Conservation (phyloP, 148 eudicot genomes). For the Rhododendron ovatum region DNA sequence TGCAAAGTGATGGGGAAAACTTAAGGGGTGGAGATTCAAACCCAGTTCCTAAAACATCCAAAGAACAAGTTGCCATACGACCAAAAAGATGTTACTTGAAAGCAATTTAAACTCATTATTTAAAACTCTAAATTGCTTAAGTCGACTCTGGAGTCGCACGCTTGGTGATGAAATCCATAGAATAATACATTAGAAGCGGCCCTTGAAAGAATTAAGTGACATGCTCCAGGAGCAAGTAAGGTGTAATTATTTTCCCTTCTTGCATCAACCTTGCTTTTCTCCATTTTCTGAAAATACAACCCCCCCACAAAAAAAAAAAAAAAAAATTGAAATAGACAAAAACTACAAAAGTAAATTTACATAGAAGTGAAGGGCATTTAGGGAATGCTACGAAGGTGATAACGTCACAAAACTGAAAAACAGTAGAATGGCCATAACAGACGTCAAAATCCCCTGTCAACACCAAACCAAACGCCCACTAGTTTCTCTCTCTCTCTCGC, state of each 20-base stretch:
- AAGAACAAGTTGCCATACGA: no score
- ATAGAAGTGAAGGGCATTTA: background rate
- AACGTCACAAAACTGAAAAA: background rate
- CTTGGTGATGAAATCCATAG: background rate
- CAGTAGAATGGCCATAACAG: slow-evolving; percentile 1
- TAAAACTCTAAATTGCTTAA: no score
- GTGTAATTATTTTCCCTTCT: background rate
- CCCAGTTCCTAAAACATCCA: no score
- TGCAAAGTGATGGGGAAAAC: no score
- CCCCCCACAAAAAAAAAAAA: no score
- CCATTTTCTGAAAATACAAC: background rate
- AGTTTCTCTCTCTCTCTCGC: slow-evolving; percentile 8
- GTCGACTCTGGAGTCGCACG: background rate
- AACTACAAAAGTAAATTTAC: background rate
- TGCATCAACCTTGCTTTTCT: background rate
- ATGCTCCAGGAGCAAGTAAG: background rate
- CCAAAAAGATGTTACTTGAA: no score
- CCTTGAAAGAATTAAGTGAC: no score
- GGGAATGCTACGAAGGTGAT: background rate
- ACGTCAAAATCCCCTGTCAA: slow-evolving; percentile 29
- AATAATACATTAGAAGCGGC: no score
- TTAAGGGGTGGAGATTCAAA: no score
- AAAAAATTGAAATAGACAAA: background rate
- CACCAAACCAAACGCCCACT: slow-evolving; percentile 22
- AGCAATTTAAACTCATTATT: no score